Evolutionary conservation across 2,329 filamentous ascomycete genomes (phyloP).

Genomic region (Fusarium sp.): DNA sequence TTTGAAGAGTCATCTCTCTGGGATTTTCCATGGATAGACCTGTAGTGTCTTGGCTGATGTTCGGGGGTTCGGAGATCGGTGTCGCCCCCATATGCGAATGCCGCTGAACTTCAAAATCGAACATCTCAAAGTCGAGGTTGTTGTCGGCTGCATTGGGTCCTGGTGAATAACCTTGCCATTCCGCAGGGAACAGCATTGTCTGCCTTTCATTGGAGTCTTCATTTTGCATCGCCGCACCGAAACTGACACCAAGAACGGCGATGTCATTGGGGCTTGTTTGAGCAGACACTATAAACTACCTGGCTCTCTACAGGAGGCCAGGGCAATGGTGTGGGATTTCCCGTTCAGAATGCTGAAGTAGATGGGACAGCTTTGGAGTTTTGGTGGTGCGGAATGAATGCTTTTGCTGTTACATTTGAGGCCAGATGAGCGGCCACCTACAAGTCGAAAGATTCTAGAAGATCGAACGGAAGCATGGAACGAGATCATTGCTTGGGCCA

Average conservation of each 20-base stretch:
- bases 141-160: conserved; percentile 8
- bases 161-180: conserved; percentile 25
- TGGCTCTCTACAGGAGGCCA: conserved; percentile 20
- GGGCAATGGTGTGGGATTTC: conserved; percentile 1
- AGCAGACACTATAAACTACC: conserved; percentile 25
- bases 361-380: not conserved
- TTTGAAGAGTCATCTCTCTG: conserved; percentile 21
- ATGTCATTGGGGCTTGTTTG: conserved; percentile 26
- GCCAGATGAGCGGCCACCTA: not conserved
- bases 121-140: not conserved
- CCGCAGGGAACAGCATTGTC: conserved; percentile 18
- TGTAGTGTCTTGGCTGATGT: conserved; percentile 1
- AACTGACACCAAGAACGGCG: conserved; percentile 31
- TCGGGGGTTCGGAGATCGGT: conserved; percentile 17
- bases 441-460: conserved; percentile 10
- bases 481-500: conserved; percentile 26
- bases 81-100: conserved; percentile 4
- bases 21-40: conserved; percentile 8
- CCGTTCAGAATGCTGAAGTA: not conserved
- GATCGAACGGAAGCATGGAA: conserved; percentile 4
- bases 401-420: conserved; percentile 15
- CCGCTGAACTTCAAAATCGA: conserved; percentile 8
- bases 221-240: conserved; percentile 41
- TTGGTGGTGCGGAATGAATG: not conserved
- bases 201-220: conserved; percentile 31